phyloP scores from a whole-genome alignment of 1,284 basidiomycete genomes.

The Dichomitus squalens region DNA sequence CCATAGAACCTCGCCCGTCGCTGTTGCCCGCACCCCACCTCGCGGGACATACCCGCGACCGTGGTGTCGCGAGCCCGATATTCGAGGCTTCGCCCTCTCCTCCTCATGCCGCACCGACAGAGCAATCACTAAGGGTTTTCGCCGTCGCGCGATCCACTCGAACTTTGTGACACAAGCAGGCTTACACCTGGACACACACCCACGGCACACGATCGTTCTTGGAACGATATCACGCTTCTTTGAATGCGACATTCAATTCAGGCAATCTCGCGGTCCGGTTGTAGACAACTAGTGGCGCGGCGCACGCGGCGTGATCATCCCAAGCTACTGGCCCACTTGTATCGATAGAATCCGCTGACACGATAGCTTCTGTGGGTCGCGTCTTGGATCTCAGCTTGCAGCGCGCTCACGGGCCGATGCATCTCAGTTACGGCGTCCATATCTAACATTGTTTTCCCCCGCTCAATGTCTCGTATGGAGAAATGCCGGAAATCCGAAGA shows the following conservation, averaged over 20 bases:
- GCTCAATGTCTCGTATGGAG: slow-evolving; percentile 19
- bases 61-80: neutral
- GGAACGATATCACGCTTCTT: slow-evolving; percentile 13
- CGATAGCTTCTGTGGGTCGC: slow-evolving; percentile 17
- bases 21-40: slow-evolving; percentile 1
- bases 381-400: slow-evolving; percentile 4
- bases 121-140: neutral
- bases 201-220: slow-evolving; percentile 12
- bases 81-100: neutral
- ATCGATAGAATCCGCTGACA: slow-evolving; percentile 5
- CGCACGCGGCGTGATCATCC: slow-evolving; percentile 2
- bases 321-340: slow-evolving; percentile 5
- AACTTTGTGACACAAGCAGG: slow-evolving; percentile 13
- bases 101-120: neutral
- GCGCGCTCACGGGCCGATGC: slow-evolving; percentile 11
- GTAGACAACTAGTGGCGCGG: slow-evolving; percentile 3
- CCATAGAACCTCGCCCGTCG: slow-evolving; percentile 18
- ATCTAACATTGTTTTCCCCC: slow-evolving; percentile 22
- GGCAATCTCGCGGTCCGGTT: slow-evolving; percentile 18
- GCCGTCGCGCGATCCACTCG: neutral
- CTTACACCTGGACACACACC: slow-evolving; percentile 20
- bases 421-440: slow-evolving; percentile 15
- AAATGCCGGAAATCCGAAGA: slow-evolving; percentile 33
- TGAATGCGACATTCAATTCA: slow-evolving; percentile 20
- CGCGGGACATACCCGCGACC: slow-evolving; percentile 1